phyloP scores from a whole-genome alignment of 2,329 filamentous ascomycete genomes.

The Aspergillus sp. region DNA sequence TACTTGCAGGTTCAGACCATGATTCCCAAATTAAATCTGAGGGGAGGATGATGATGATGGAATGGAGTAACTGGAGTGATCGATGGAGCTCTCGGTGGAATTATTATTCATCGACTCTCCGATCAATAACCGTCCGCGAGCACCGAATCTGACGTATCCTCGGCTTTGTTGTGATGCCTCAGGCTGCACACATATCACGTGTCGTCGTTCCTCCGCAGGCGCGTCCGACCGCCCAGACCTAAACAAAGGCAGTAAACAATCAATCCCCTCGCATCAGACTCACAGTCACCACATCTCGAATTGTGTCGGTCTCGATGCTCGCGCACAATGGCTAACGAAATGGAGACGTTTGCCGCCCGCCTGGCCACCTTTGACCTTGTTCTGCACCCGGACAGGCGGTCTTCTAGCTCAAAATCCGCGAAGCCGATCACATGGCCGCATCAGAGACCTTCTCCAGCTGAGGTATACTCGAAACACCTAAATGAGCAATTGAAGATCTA shows the following conservation, averaged over 20 bases:
- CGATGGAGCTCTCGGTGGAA: slow-evolving; percentile 4
- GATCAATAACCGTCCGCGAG: slow-evolving; percentile 1
- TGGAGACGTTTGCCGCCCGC: slow-evolving; percentile 71
- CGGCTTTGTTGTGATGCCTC: slow-evolving; percentile 4
- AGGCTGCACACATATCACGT: slow-evolving; percentile 13
- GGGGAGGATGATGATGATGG: slow-evolving; percentile 3
- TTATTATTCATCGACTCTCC: slow-evolving; percentile 12
- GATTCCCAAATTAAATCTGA: slow-evolving; percentile 10
- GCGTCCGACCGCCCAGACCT: slow-evolving; percentile 21
- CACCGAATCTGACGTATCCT: slow-evolving; percentile 22
- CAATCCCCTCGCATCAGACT: background rate
- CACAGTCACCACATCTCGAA: background rate
- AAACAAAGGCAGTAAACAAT: slow-evolving; percentile 27
- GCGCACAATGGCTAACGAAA: slow-evolving; percentile 35
- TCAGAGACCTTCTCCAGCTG: slow-evolving; percentile 61
- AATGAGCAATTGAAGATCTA: slow-evolving; percentile 12
- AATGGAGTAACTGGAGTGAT: slow-evolving; percentile 1
- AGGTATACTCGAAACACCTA: slow-evolving; percentile 48
- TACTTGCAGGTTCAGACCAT: slow-evolving; percentile 24
- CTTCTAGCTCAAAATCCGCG: slow-evolving; percentile 63
- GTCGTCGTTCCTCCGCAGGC: slow-evolving; percentile 16
- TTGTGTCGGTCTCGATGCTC: slow-evolving; percentile 11
- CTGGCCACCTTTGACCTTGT: slow-evolving; percentile 74
- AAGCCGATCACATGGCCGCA: slow-evolving; percentile 74
- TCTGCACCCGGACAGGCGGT: slow-evolving; percentile 64